phyloP scores from a whole-genome alignment of 768 basidiomycete species.

The Lactarius tabidus region DNA sequence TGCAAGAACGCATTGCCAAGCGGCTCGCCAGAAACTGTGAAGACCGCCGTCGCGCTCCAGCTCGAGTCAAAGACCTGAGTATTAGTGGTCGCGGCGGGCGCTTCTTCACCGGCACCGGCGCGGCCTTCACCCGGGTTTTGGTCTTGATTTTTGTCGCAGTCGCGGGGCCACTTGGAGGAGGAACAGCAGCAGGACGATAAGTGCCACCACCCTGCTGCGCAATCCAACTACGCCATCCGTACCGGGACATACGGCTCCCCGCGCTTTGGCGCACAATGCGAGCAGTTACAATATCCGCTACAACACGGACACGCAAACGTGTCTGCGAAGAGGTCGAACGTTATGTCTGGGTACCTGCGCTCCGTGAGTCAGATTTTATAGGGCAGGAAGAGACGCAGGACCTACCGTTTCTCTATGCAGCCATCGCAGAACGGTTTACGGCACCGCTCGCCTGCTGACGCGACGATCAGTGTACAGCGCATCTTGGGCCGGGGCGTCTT shows the following conservation, averaged over 20 bases:
- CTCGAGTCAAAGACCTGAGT: background rate
- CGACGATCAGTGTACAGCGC: conserved; percentile 4
- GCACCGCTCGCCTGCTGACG: background rate
- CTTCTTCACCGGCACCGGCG: background rate
- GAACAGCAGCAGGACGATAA: background rate
- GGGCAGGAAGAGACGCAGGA: background rate
- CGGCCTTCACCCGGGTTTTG: background rate
- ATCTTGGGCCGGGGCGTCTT: conserved; percentile 12
- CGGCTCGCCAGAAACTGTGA: background rate
- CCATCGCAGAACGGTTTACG: conserved; percentile 15
- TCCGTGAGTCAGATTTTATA: background rate
- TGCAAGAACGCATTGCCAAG: background rate
- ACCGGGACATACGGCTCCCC: conserved; percentile 45
- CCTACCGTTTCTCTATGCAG: conserved; percentile 24
- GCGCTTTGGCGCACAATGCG: conserved; percentile 40
- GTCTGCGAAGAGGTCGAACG: conserved; percentile 32
- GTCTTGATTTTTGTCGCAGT: background rate
- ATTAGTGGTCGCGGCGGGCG: background rate
- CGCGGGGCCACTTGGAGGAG: background rate
- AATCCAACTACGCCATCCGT: conserved; percentile 23
- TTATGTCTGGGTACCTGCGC: conserved; percentile 39
- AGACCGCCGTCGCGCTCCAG: background rate
- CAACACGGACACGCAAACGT: conserved; percentile 45
- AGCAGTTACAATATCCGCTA: conserved; percentile 46
- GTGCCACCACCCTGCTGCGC: background rate